Evolutionary conservation across 78 protist species (phyloP).

Genomic region (Anaeramoeba flamelloides): DNA sequence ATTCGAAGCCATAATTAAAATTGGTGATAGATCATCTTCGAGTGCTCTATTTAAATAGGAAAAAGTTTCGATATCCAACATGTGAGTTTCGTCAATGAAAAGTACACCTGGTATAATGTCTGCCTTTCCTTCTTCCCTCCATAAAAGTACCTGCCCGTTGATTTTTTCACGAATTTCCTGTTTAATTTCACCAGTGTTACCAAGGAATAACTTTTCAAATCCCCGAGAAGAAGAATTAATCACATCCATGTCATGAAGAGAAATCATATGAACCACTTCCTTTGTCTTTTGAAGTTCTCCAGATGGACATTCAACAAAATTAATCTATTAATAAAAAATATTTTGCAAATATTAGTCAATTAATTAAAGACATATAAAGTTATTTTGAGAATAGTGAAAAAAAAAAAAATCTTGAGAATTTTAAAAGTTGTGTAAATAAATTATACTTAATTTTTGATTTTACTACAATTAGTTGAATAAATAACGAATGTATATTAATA

Average conservation of each 20-base stretch:
- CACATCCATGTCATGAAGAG: conserved; percentile 95
- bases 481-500: too few relatives aligned
- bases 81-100: conserved; percentile 96
- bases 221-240: conserved; percentile 84
- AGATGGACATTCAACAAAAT: conserved; percentile 74
- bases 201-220: too few relatives aligned
- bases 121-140: conserved; percentile 95
- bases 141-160: conserved; percentile 79
- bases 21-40: conserved; percentile 78
- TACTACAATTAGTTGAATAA: too few relatives aligned
- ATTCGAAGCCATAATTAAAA: conserved; percentile 85
- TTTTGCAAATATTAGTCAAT: too few relatives aligned
- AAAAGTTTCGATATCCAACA: conserved; percentile 97
- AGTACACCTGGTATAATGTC: conserved; percentile 93
- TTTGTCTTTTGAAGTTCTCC: conserved; percentile 83
- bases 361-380: too few relatives aligned
- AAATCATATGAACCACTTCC: conserved; percentile 80
- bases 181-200: conserved; percentile 87
- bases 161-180: conserved; percentile 83
- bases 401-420: too few relatives aligned
- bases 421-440: too few relatives aligned
- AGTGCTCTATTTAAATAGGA: conserved; percentile 89
- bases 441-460: too few relatives aligned
- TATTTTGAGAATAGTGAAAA: too few relatives aligned
- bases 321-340: too few relatives aligned